Base-by-base conservation (phyloP, 257 asterid genomes). In the Coffea eugenioides region DNA sequence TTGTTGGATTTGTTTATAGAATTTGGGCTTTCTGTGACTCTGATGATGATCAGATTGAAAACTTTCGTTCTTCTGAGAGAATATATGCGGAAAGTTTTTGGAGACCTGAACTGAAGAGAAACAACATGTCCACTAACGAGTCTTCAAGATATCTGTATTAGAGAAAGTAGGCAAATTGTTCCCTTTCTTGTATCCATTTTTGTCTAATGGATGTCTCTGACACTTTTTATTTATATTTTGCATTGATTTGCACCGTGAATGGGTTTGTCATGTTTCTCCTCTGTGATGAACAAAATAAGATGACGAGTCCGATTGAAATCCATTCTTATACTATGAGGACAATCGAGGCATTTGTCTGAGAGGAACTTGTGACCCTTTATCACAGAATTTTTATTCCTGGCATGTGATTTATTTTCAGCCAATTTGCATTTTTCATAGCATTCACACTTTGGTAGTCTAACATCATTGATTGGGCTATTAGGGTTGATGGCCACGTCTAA, bases 321-420 rank as follows among this genome's bases (percentile, higher is more conserved):
- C 77, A 79, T 79, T 79, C 82, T 56, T 51, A 57, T 20, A 43
- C 15, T 0, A 4, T 71, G 82, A 59, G 77, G 82, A 79, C 82
- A 79, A 71, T 56, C 25, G 77, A 79, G 82, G 82, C 77, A 79
- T 79, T 80, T 80, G 83, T 74, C 83, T 80, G 83, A 80, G 83
- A 67, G 80, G 76, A 67, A 45, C 61, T 5, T 49, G 18, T 56
- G n/a, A 31, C 39, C 39, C 41, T 0, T 73, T 51, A 73, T 52
- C 0, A 31, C 77, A 16, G 2, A 23, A 52, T 13, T 1, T 1
- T 6, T 8, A 61, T 39, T 39, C 43, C 5, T 39, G 1, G 43
- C 43, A 20, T 46, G 39, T 45, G 27, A 21, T 49, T n/a, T 48
- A 51, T 7, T 51, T 48, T 51, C 46, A 73, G 56, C 39, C 52